These are phyloP conservation scores for Peniophora sp. DNA, from an alignment of 1,284 basidiomycete species.

Conservation along the genomic window DNA sequence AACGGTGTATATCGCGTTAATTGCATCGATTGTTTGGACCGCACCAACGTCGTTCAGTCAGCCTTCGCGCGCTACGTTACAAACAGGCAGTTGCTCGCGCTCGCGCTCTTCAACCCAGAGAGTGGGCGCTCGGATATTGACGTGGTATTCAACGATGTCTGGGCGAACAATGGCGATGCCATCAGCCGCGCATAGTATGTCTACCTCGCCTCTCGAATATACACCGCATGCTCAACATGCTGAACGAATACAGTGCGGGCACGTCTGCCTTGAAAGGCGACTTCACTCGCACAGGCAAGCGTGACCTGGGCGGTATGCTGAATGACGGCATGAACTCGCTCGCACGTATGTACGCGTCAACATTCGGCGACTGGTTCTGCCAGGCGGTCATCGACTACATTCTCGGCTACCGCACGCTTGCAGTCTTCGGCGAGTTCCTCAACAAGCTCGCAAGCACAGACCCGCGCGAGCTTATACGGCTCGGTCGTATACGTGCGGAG, in stretches of 20 bases:
- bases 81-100: slow-evolving; percentile 72
- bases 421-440: slow-evolving; percentile 89
- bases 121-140: slow-evolving; percentile 56
- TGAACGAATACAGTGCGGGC: slow-evolving; percentile 63
- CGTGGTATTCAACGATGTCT: slow-evolving; percentile 83
- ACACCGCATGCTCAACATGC: slow-evolving; percentile 8
- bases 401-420: slow-evolving; percentile 77
- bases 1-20: slow-evolving; percentile 81
- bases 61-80: slow-evolving; percentile 84
- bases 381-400: slow-evolving; percentile 93
- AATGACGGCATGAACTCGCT: slow-evolving; percentile 92
- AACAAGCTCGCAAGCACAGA: slow-evolving; percentile 83
- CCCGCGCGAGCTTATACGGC: slow-evolving; percentile 79
- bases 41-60: slow-evolving; percentile 91
- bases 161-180: slow-evolving; percentile 94
- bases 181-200: slow-evolving; percentile 82
- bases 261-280: slow-evolving; percentile 95
- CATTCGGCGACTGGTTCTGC: slow-evolving; percentile 92
- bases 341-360: slow-evolving; percentile 79
- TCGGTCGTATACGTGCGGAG: slow-evolving; percentile 83
- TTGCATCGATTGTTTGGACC: slow-evolving; percentile 90
- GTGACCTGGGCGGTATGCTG: slow-evolving; percentile 84
- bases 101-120: slow-evolving; percentile 57
- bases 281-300: slow-evolving; percentile 91
- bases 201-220: slow-evolving; percentile 1